Conservation (phyloP, 768 basidiomycete species). For the Termitomyces sp. region DNA sequence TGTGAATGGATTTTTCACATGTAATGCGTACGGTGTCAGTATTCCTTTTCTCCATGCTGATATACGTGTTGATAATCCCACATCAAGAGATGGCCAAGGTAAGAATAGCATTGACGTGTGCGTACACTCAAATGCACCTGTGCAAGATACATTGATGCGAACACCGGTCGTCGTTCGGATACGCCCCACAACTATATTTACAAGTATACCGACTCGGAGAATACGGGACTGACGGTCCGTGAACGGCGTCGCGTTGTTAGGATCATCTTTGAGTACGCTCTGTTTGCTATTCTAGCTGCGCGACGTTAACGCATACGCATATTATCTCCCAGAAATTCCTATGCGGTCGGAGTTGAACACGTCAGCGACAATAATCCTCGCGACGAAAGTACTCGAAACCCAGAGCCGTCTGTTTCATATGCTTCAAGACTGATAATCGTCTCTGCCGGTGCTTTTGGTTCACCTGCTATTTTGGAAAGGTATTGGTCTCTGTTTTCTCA, state of each 20-base stretch:
- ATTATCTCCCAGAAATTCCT: slow-evolving; percentile 26
- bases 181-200: slow-evolving; percentile 50
- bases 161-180: slow-evolving; percentile 55
- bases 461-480: slow-evolving; percentile 52
- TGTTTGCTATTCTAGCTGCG: too few relatives aligned
- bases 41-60: background rate
- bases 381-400: slow-evolving; percentile 14
- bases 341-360: slow-evolving; percentile 52
- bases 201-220: slow-evolving; percentile 30
- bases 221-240: slow-evolving; percentile 38
- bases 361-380: slow-evolving; percentile 29
- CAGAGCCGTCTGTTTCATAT: slow-evolving; percentile 21
- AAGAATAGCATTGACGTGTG: slow-evolving; percentile 3
- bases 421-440: slow-evolving; percentile 46
- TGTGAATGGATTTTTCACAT: slow-evolving; percentile 39
- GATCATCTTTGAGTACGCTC: slow-evolving; percentile 45
- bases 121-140: background rate
- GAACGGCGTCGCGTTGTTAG: slow-evolving; percentile 40
- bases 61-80: background rate
- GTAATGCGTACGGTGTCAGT: slow-evolving; percentile 48
- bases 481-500: slow-evolving; percentile 5
- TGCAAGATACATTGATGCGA: slow-evolving; percentile 50
- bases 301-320: background rate
- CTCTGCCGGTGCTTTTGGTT: slow-evolving; percentile 52
- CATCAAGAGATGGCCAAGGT: slow-evolving; percentile 53